phyloP scores from a whole-genome alignment of 2,329 filamentous ascomycete species.

The Gremmenia infestans region DNA sequence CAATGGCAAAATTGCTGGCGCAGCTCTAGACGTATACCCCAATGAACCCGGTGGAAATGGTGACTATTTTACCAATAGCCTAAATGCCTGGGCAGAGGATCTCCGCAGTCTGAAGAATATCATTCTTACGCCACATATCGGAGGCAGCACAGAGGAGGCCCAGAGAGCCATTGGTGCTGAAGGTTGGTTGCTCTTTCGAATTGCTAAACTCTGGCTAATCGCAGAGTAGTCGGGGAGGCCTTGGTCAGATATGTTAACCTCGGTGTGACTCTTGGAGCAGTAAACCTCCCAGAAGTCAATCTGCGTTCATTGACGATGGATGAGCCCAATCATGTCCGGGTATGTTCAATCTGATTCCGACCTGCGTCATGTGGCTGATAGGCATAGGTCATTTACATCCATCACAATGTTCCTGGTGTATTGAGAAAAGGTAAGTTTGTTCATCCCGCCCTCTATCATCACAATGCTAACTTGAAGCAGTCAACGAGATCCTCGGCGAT shows the following conservation, averaged over 20 bases:
- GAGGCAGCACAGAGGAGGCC: slow-evolving; percentile 95
- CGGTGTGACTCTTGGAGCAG: slow-evolving; percentile 82
- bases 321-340: slow-evolving; percentile 82
- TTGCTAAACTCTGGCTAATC: slow-evolving; percentile 1
- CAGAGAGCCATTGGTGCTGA: slow-evolving; percentile 94
- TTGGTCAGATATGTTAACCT: slow-evolving; percentile 94
- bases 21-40: slow-evolving; percentile 94
- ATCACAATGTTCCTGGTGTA: slow-evolving; percentile 94
- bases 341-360: slow-evolving; percentile 34
- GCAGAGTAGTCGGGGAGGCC: slow-evolving; percentile 65
- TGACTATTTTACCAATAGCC: slow-evolving; percentile 80
- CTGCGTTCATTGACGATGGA: slow-evolving; percentile 86
- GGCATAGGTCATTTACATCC: slow-evolving; percentile 79
- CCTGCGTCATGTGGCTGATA: slow-evolving; percentile 21
- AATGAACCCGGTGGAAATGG: slow-evolving; percentile 91
- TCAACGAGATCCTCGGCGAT: slow-evolving; percentile 89
- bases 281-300: slow-evolving; percentile 94
- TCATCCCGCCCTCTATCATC: no score
- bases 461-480: slow-evolving; percentile 39
- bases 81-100: slow-evolving; percentile 84
- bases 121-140: slow-evolving; percentile 94
- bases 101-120: slow-evolving; percentile 83
- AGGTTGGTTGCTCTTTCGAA: slow-evolving; percentile 36
- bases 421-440: slow-evolving; percentile 63
- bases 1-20: slow-evolving; percentile 81